phyloP scores from a whole-genome alignment of 441 rosid genomes.

The Mallotus japonicus region DNA sequence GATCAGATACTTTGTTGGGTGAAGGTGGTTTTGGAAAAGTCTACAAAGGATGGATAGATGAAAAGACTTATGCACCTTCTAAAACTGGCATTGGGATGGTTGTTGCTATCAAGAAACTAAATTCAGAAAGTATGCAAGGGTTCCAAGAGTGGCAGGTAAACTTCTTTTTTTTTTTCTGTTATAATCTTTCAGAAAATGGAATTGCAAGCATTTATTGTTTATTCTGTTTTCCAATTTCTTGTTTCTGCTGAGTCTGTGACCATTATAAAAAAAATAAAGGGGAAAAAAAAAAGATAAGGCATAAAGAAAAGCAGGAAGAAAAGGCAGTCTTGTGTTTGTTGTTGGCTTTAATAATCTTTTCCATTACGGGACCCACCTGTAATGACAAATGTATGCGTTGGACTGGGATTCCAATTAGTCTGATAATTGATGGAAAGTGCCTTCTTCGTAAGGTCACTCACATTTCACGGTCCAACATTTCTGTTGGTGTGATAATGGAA shows the following conservation, averaged over 20 bases:
- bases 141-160: conserved; percentile 89
- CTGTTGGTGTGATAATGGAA: background rate
- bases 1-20: conserved; percentile 65
- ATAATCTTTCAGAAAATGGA: background rate
- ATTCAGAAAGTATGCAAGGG: conserved; percentile 83
- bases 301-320: background rate
- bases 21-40: conserved; percentile 96
- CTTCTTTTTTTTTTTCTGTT: background rate
- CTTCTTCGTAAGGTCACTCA: background rate
- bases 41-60: conserved; percentile 88
- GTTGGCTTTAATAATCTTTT: conserved; percentile 15
- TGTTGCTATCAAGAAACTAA: conserved; percentile 84
- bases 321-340: background rate
- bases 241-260: conserved; percentile 12
- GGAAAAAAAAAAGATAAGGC: background rate
- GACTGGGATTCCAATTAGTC: conserved; percentile 1
- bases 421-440: background rate
- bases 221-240: background rate
- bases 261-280: background rate
- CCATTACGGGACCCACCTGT: conserved; percentile 22
- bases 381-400: conserved; percentile 3
- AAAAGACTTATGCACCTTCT: conserved; percentile 47
- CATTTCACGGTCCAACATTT: background rate
- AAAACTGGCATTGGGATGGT: conserved; percentile 49
- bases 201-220: conserved; percentile 3